Base-by-base conservation (phyloP, 2,329 filamentous ascomycete species). In the Orbilia brochopaga region DNA sequence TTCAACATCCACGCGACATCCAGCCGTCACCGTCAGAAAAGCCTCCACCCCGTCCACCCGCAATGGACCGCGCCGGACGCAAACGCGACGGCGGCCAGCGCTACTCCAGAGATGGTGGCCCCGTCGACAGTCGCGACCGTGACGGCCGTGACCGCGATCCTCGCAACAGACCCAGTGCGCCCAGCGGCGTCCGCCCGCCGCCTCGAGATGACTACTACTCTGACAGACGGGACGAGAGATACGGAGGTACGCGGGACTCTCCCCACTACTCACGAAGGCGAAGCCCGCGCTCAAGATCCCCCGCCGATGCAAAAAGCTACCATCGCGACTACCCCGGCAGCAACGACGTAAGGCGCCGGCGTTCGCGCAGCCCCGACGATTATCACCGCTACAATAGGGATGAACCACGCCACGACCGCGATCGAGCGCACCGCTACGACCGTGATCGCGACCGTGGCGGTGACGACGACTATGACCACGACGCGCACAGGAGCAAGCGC, bases 271-370 rank as follows among this genome's bases (percentile, higher is more conserved):
- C 66, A 56, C 67, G 60, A 59, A 64, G 67, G 27, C 67, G 67
- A 60, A 72, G 67, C 53, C 67, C 64, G 50, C 64, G 64, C 64
- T 69, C 64, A 69, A 69, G 67, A 52, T 72, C 67, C 30, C 67
- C 67, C 24, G 60, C 60, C n/a, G 54, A 64, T 48, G 56, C 53
- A 40, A 72, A 65, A 64, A 64, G 66, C 42, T 54, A 66, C 58
- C 54, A 66, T 23, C n/a, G 42, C 23, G 8, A 54, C 37, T 30
- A 55, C 37, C 59, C 64, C 17, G 59, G 66, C n/a, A 60, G 64
- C 40, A 21, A 48, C 5, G 67, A 65, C 37, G 23, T 59, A 27
- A 69, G 64, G 48, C 50, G 67, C 40, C 40, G 60, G 15, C 48
- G 67, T 30, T 65, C 60, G 8, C 64, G 60, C 27, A 72, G 67